Evolutionary conservation across 352 stramenopile species (phyloP).

Genomic region (Pythium folliculosum): DNA sequence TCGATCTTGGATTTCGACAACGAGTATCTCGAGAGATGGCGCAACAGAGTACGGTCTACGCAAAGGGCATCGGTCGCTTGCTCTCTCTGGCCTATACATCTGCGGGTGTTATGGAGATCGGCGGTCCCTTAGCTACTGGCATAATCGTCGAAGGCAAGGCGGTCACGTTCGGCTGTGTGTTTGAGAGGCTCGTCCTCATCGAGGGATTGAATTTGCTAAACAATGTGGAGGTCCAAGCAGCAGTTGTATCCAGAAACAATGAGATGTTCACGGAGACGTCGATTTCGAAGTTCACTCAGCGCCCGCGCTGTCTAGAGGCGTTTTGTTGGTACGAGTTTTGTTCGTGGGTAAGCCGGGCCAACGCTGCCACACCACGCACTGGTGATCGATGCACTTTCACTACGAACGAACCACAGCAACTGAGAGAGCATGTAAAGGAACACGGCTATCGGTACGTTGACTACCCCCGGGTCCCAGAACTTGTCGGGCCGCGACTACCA

Average conservation of each 20-base stretch:
- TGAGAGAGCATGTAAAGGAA: no score
- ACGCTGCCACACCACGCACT: no score
- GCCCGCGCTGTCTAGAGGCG: slow-evolving; percentile 19
- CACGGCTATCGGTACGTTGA: slow-evolving; percentile 16
- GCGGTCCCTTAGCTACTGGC: slow-evolving; percentile 25
- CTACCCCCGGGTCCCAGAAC: slow-evolving; percentile 24
- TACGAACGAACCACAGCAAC: no score
- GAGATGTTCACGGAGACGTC: slow-evolving; percentile 25
- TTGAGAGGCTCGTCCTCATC: slow-evolving; percentile 23
- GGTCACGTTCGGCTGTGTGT: slow-evolving; percentile 26
- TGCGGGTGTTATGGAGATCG: slow-evolving; percentile 31
- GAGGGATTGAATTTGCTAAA: slow-evolving; percentile 29
- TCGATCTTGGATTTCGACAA: no score
- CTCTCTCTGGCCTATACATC: slow-evolving; percentile 22
- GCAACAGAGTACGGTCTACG: no score
- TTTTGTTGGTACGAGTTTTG: slow-evolving; percentile 34
- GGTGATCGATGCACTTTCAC: no score
- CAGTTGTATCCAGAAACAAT: slow-evolving; percentile 11
- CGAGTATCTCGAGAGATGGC: no score
- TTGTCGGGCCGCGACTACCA: slow-evolving; percentile 22
- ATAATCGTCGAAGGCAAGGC: slow-evolving; percentile 26
- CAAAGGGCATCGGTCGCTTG: no score
- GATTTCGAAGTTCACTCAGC: slow-evolving; percentile 20
- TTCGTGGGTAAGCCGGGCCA: no score
- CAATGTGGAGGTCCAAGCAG: slow-evolving; percentile 14